Base-by-base conservation (phyloP, 2,329 filamentous ascomycete genomes). In the Scedosporium aurantiacum region DNA sequence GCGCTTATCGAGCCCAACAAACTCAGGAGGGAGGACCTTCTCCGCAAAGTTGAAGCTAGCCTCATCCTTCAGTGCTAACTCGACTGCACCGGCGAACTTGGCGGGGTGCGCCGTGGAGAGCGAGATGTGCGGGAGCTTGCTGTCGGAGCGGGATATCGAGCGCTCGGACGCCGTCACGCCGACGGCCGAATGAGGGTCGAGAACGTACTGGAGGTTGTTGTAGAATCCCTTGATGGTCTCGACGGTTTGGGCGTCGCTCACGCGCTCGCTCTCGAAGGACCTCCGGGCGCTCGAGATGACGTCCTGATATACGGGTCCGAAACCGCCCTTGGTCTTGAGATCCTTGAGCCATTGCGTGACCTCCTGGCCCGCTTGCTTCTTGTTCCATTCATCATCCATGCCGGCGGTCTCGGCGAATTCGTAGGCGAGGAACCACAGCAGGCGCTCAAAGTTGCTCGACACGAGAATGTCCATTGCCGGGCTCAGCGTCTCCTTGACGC, bases 381-480 rank as follows among this genome's bases (percentile, higher is more conserved):
- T 83, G 73, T 83, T 86, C 78, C 82, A 87, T 65, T 81, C 76
- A 60, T 85, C 81, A 67, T 87, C 82, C 79, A 86, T 83, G 58
- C 82, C 82, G 3, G 79, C 79, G 12, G 72, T 77, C 5, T 76
- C 70, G 18, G 84, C 85, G 63, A 86, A 87, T 67, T 89, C 82
- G 75, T 90, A 90, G 1, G 91, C 88, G 28, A 97, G 79, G 79
- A 90, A 97, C 93, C 93, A 97, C 10, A 99, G 81, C 4, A 99
- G 80, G 37, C 94, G 85, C 79, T 99, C 94, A 71, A 99, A 97
- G 78, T 99, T 99, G 72, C 89, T 94, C 25, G 89, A 93, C 12
- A 97, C 92, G 3, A 97, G 80, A 66, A 97, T 97, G 73, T 99
- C 94, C 94, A 99, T 97, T 55, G 94, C 94, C 0, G 94, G 94